Evolutionary conservation across 1,284 basidiomycete species (phyloP), one percentile per base, ranked within the genome.

Genomic region (Rhodotorula sp.): DNA sequence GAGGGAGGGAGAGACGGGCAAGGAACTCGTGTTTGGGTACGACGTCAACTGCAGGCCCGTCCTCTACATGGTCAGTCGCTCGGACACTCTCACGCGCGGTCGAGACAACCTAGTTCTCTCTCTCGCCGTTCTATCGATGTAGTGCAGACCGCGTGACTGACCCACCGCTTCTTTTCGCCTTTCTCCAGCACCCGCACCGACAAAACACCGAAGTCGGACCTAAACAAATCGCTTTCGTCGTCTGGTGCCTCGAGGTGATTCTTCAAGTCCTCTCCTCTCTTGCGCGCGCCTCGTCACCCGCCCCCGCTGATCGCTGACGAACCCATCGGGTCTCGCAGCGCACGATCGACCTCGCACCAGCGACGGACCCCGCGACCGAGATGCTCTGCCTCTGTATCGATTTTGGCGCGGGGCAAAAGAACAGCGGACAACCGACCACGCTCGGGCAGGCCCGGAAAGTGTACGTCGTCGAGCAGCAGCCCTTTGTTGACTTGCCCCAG

Each of bases 151-250:
- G 34, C 34, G 5, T 34, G 34, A 26, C 54, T 16, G n/a, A 28
- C 26, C 26, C 2, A 4, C 18, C 12, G 49, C 16, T 21, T 26
- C n/a, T 31, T 21, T 14, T n/a, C 45, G 6, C 15, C 8, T 18
- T 14, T 21, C 28, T 16, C 38, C 56, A 66, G 67, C 64, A 69
- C 26, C 66, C 76, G 7, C 56, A 63, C 52, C 59, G 67, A 15
- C 67, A 66, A 48, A 66, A 66, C 64, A 76, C 74, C 15, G 59
- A 71, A 47, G 67, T 68, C 15, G 78, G 79, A 5, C 79, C 79
- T 0, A 56, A 77, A 23, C 82, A 83, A 71, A 82, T 82, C 76
- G 77, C 79, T 52, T 81, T 79, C 57, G 80, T 82, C 47, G 81
- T 83, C 5, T 83, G 81, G 81, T 79, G 80, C 67, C 76, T 83